Evolutionary conservation across 768 basidiomycete species (phyloP).

Genomic region (Phlebiopsis flavidoalba): DNA sequence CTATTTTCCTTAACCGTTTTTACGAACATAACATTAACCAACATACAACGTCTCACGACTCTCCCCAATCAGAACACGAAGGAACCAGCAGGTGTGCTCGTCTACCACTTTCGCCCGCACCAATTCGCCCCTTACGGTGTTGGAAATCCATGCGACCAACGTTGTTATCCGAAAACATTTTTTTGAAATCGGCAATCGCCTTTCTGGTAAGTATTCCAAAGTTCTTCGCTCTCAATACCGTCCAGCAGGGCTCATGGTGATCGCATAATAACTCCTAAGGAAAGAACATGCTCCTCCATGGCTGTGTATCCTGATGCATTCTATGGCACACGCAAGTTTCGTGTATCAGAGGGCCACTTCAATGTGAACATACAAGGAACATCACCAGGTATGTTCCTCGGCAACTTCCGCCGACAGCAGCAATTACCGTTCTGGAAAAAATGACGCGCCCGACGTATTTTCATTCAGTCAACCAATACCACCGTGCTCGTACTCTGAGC

Average conservation of each 20-base stretch:
- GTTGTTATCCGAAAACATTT: conserved; percentile 36
- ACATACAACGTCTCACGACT: not conserved
- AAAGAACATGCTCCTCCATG: not conserved
- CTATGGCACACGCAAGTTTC: conserved; percentile 23
- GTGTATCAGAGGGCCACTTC: conserved; percentile 38
- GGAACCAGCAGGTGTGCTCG: conserved; percentile 39
- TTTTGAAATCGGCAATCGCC: conserved; percentile 34
- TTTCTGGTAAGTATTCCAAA: conserved; percentile 31
- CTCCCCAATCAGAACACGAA: conserved; percentile 21
- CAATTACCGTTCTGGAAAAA: not conserved
- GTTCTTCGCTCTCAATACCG: not conserved
- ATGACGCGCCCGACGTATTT: not conserved
- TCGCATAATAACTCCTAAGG: conserved; percentile 20
- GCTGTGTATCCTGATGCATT: not conserved
- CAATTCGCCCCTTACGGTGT: conserved; percentile 40
- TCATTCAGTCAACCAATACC: conserved; percentile 27
- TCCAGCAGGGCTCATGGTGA: not conserved
- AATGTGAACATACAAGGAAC: conserved; percentile 36
- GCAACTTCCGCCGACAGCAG: not conserved
- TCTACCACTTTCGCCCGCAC: conserved; percentile 38
- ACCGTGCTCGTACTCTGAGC: conserved; percentile 31
- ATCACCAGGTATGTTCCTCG: conserved; percentile 29
- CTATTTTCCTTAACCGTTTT: not conserved
- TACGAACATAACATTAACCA: no score
- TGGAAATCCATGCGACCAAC: conserved; percentile 35